A percentile compares a stretch with the other conserved stretches of the same genome.
Conservation (phyloP, 192 early-diverging fungal genomes). For the Coemansia sp. region DNA sequence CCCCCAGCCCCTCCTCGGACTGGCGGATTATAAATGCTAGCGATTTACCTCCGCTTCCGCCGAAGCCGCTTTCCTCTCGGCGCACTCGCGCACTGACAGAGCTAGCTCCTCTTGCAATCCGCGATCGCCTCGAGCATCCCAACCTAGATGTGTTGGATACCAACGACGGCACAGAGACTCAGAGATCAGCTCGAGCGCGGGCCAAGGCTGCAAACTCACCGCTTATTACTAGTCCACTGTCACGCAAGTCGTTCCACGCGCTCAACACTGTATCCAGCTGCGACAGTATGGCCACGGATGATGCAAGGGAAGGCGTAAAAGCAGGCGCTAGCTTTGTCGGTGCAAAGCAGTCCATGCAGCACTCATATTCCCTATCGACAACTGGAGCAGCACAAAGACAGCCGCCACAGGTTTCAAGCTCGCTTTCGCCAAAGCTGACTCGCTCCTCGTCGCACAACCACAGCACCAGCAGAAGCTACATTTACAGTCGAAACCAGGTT, state of each 20-base stretch:
- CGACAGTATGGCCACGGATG: conserved; percentile 9
- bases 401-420: conserved; percentile 3
- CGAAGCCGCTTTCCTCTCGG: conserved; percentile 29
- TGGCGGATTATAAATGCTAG: conserved; percentile 19
- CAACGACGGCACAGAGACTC: conserved; percentile 3
- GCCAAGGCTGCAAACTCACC: conserved; percentile 39
- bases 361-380: not conserved
- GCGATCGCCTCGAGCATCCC: conserved; percentile 13
- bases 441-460: conserved; percentile 27
- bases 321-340: not conserved
- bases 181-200: conserved; percentile 15
- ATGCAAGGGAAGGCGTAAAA: conserved; percentile 10
- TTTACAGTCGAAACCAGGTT: not conserved
- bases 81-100: conserved; percentile 45
- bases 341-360: not conserved
- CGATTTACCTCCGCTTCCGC: conserved; percentile 28
- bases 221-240: conserved; percentile 44
- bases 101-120: conserved; percentile 30
- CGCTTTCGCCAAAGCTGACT: conserved; percentile 26
- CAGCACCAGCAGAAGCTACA: not conserved
- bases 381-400: not conserved
- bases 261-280: conserved; percentile 21
- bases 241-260: conserved; percentile 40
- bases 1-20: conserved; percentile 17
- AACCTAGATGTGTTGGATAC: conserved; percentile 5